Evolutionary conservation across 345 rosid genomes (phyloP), one percentile per base, ranked within the genome.

Genomic region (Camelina neglecta): DNA sequence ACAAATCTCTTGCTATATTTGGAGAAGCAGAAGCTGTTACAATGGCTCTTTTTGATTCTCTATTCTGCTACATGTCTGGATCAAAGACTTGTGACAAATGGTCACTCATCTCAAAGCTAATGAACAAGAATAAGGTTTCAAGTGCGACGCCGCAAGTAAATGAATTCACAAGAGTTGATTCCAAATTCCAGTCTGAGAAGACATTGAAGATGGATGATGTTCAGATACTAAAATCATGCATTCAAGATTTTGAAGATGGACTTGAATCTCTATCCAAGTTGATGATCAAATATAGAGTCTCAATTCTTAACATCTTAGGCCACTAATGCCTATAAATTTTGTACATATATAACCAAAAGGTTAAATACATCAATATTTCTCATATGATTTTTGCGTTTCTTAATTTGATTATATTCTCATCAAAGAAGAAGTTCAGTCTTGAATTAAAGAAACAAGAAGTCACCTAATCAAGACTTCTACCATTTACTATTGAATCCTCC

Each of bases 221-320:
- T 15, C 83, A 79, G 51, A 76, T 29, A 29, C 35, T 82, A 59
- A 82, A 75, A 47, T 15, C 69, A n/a, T 67, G 74, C 76, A 74
- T 84, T 69, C 78, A 78, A 69, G 75, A 78, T 74, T 71, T 82
- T 55, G 84, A 81, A 67, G 84, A 77, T 36, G 83, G 79, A 35
- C 42, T 67, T 66, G 84, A 82, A 6, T 51, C 61, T 45, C 18
- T 80, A 3, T 79, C 72, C 1, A 79, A 69, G 61, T 56, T 75
- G 4, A 24, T 82, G 60, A 81, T 85, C 26, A 86, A 84, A 74
- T 76, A 73, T 36, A 83, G 85, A 74, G 90, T 69, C 16, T 81
- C 80, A 8, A 11, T 86, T 76, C 87, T 88, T 36, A 85, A 81
- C 67, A 74, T 41, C 41, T 35, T 84, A 67, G 75, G 72, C 71